Evolutionary conservation across 2,329 filamentous ascomycete genomes (phyloP).

Genomic region (Podosphaera xanthii): DNA sequence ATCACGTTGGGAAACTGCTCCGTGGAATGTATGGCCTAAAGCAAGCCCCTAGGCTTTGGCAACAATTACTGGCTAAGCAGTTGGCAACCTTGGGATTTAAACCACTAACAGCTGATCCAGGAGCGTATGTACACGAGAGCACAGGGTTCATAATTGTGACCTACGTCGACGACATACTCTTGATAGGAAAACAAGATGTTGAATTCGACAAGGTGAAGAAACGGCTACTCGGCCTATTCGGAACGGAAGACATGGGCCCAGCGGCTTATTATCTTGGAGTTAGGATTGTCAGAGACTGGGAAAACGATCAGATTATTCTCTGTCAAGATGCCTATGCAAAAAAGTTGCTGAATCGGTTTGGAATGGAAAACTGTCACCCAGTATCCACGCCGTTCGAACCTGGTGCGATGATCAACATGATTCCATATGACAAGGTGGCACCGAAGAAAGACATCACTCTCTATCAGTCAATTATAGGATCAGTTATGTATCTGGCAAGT

Average conservation of each 20-base stretch:
- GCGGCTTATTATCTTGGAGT: not conserved
- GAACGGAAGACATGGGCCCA: not conserved
- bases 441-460: conserved; percentile 1
- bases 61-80: not conserved
- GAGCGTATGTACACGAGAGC: not conserved
- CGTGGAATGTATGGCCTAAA: not conserved
- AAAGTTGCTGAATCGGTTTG: not conserved
- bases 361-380: not conserved
- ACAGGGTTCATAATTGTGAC: not conserved
- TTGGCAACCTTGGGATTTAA: not conserved
- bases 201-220: not conserved
- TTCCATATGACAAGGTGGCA: not conserved
- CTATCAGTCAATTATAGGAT: conserved; percentile 1
- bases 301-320: not conserved
- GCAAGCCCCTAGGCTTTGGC: not conserved
- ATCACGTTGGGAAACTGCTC: too few relatives aligned
- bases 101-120: not conserved
- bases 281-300: not conserved
- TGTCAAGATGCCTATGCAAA: not conserved
- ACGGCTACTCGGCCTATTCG: not conserved
- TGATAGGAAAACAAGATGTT: not conserved
- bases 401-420: not conserved
- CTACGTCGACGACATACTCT: conserved; percentile 1
- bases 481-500: not conserved
- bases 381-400: not conserved